Conservation (phyloP, 495 filamentous ascomycete genomes). For the Antarctomyces pellizariae region DNA sequence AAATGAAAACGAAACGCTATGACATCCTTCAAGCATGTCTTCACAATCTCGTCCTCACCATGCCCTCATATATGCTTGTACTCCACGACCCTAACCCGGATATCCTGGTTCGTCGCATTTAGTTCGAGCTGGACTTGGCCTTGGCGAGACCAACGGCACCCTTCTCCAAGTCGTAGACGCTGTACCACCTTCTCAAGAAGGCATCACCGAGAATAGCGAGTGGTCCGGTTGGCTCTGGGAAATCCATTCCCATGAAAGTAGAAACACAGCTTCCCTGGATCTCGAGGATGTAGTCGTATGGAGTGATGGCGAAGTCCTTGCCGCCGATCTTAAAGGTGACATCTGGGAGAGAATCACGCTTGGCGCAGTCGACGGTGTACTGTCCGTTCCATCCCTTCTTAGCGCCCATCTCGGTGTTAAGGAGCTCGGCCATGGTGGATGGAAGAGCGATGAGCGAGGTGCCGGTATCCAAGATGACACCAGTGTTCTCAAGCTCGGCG, state of each 20-base stretch:
- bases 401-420: conserved; percentile 94
- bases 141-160: conserved; percentile 69
- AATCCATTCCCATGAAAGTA: conserved; percentile 94
- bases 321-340: conserved; percentile 71
- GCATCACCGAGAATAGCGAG: conserved; percentile 92
- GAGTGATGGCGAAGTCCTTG: conserved; percentile 69
- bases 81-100: too few species aligned
- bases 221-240: conserved; percentile 66
- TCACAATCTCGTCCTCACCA: too few species aligned
- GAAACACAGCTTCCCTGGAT: conserved; percentile 90
- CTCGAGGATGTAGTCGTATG: conserved; percentile 92
- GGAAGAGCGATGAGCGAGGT: conserved; percentile 96
- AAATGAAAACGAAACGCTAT: too few species aligned
- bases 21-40: too few species aligned
- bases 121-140: too few species aligned
- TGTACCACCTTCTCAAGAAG: conserved; percentile 95
- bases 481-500: conserved; percentile 79
- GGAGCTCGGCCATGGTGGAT: conserved; percentile 75
- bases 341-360: conserved; percentile 63
- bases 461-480: conserved; percentile 93
- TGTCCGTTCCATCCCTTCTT: conserved; percentile 93
- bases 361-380: conserved; percentile 76
- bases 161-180: conserved; percentile 79
- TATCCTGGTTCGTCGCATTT: too few species aligned
- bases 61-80: too few species aligned